Conservation (phyloP, 2,329 filamentous ascomycete species). For the Fusarium heterosporum region DNA sequence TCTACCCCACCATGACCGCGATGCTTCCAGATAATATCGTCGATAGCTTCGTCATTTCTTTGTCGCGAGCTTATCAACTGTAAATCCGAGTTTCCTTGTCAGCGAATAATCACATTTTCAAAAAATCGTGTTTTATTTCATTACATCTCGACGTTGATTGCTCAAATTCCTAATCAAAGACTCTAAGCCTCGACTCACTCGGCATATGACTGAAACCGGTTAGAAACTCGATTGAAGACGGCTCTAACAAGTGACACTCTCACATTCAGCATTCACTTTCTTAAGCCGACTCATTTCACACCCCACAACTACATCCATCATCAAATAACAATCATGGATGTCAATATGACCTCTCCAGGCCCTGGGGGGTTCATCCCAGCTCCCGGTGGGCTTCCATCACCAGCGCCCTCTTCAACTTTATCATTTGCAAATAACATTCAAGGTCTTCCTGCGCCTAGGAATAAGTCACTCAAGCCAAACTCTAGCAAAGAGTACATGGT, state of each 20-base stretch:
- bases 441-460: slow-evolving; percentile 67
- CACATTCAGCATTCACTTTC: not conserved
- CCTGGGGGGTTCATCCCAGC: slow-evolving; percentile 66
- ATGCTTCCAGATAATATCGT: slow-evolving; percentile 10
- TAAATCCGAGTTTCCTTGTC: slow-evolving; percentile 5
- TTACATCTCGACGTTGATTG: not conserved
- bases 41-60: slow-evolving; percentile 26
- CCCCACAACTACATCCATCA: not conserved
- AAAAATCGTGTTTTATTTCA: not conserved
- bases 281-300: not conserved
- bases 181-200: not conserved
- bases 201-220: not conserved
- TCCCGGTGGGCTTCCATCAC: slow-evolving; percentile 61
- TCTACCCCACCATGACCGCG: slow-evolving; percentile 35
- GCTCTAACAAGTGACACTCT: not conserved
- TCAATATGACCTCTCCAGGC: slow-evolving; percentile 27
- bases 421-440: slow-evolving; percentile 54
- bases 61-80: slow-evolving; percentile 10
- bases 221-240: not conserved
- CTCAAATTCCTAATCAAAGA: not conserved
- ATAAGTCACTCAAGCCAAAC: slow-evolving; percentile 64
- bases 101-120: not conserved
- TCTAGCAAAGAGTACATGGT: slow-evolving; percentile 71
- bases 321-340: not conserved
- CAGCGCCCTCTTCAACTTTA: slow-evolving; percentile 62